Base-by-base conservation (phyloP, 768 basidiomycete genomes). In the Nidularia sp. region DNA sequence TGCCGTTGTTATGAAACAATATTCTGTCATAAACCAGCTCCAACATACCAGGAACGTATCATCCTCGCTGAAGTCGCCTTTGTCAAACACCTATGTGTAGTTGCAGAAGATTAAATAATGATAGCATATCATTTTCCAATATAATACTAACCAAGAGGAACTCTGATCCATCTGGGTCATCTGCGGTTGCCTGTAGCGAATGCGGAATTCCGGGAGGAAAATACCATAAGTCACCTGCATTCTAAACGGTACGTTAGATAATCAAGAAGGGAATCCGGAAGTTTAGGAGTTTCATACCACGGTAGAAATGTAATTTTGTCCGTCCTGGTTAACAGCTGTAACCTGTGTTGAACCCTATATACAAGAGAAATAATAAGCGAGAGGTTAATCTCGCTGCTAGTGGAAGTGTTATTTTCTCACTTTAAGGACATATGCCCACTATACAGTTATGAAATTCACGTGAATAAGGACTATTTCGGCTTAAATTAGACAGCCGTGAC, bases 131-230 rank as follows among this genome's bases (percentile, higher is more conserved):
- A 2, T 41, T 41, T 41, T 12, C 15, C 10, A 41, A 41, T 12
- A 10, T 41, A 3, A 18, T 41, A 41, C 39, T 41, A 41, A 75
- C 67, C 13, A 85, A 69, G 15, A 85, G 68, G 58, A 82, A 82
- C 57, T 83, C 80, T 2, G 77, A 68, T 33, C 80, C 80, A 5
- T 72, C 72, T 46, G 68, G 62, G 6, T 68, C 68, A 1, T 70
- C 74, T 34, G 75, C 73, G 53, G 74, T 80, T 4, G 79, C 80
- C 59, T 82, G 80, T 12, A 82, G 61, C 44, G 79, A 75, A 57
- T 85, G 84, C 0, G 84, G 81, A 43, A 66, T 71, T 6, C 81
- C 82, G 2, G 81, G 61, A 2, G 81, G 80, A 64, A 83, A 83
- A 53, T 75, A 84, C 83, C 83, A 84, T 0, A 84, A 45, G 58